Evolutionary conservation across 2,329 filamentous ascomycete genomes (phyloP).

Genomic region (Xylaria sp.): DNA sequence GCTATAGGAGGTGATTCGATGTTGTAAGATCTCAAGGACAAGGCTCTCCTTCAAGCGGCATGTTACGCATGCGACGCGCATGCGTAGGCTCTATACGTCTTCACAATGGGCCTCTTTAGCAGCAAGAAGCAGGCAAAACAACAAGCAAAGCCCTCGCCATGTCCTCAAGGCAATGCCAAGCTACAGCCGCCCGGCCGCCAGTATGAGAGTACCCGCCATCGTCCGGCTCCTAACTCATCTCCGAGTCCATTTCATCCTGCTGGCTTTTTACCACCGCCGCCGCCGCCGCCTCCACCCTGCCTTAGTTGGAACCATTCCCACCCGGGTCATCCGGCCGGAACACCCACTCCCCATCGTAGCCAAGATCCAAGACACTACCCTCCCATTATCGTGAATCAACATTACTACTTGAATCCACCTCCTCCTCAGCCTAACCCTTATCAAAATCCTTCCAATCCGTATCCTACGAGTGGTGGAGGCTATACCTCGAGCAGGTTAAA

Average conservation of each 20-base stretch:
- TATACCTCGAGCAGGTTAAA: conserved; percentile 51
- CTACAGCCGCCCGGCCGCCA: conserved; percentile 8
- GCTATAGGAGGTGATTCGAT: conserved; percentile 8
- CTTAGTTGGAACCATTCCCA: conserved; percentile 37
- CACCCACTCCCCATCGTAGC: conserved; percentile 38
- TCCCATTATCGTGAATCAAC: conserved; percentile 63
- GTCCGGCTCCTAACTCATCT: conserved; percentile 8
- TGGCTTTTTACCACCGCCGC: conserved; percentile 38
- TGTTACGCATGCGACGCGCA: conserved; percentile 8
- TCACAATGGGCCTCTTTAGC: conserved; percentile 39
- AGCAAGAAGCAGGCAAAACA: conserved; percentile 35
- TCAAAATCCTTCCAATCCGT: conserved; percentile 36
- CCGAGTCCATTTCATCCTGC: conserved; percentile 23
- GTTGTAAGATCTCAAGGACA: neutral
- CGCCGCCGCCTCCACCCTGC: conserved; percentile 34
- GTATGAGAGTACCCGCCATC: conserved; percentile 8
- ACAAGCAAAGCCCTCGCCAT: conserved; percentile 10
- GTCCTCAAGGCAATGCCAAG: conserved; percentile 15
- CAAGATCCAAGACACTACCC: conserved; percentile 47
- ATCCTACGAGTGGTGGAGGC: conserved; percentile 39
- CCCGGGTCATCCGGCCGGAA: conserved; percentile 27
- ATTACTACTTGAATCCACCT: conserved; percentile 58
- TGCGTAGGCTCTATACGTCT: neutral
- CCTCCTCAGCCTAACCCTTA: conserved; percentile 39
- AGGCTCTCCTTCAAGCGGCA: conserved; percentile 7